Percentiles rank a stretch among this genome's conserved stretches.
Conservation (phyloP, 2,329 filamentous ascomycete species). For the Huntiella savannae region DNA sequence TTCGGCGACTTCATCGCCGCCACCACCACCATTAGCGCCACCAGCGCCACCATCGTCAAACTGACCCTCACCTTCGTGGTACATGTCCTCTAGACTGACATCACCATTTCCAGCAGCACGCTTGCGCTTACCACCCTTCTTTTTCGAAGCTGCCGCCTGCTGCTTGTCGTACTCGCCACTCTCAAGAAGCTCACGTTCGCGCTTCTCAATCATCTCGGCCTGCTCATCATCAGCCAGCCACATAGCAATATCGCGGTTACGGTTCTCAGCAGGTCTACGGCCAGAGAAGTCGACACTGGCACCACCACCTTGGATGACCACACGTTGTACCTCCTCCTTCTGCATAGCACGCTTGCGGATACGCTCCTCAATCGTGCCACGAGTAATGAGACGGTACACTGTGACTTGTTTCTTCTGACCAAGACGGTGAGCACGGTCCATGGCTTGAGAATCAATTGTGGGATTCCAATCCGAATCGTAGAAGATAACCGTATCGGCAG, state of each 20-base stretch:
- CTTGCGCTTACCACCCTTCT: slow-evolving; percentile 37
- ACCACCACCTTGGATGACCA: slow-evolving; percentile 84
- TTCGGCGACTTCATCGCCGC: slow-evolving; percentile 63
- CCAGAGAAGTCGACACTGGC: slow-evolving; percentile 94
- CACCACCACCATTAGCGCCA: slow-evolving; percentile 49
- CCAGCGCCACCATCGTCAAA: slow-evolving; percentile 74
- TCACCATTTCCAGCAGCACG: slow-evolving; percentile 19
- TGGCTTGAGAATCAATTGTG: slow-evolving; percentile 94
- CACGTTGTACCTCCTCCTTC: slow-evolving; percentile 95
- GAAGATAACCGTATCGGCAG: slow-evolving; percentile 96
- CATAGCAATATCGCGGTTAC: slow-evolving; percentile 95
- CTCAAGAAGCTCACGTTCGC: slow-evolving; percentile 71
- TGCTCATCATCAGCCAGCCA: slow-evolving; percentile 97
- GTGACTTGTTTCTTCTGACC: slow-evolving; percentile 92
- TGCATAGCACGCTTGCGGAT: slow-evolving; percentile 93
- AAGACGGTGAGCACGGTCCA: slow-evolving; percentile 95
- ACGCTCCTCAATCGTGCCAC: slow-evolving; percentile 90
- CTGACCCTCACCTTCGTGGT: slow-evolving; percentile 98
- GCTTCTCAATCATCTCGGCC: slow-evolving; percentile 79
- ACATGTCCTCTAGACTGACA: slow-evolving; percentile 84
- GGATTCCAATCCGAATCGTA: slow-evolving; percentile 99
- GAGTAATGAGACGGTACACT: slow-evolving; percentile 92
- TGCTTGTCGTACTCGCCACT: slow-evolving; percentile 47
- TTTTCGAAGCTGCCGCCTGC: slow-evolving; percentile 29
- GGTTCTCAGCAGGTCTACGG: slow-evolving; percentile 66